Conservation (phyloP, 2,329 filamentous ascomycete genomes). For the Venturia asperata region DNA sequence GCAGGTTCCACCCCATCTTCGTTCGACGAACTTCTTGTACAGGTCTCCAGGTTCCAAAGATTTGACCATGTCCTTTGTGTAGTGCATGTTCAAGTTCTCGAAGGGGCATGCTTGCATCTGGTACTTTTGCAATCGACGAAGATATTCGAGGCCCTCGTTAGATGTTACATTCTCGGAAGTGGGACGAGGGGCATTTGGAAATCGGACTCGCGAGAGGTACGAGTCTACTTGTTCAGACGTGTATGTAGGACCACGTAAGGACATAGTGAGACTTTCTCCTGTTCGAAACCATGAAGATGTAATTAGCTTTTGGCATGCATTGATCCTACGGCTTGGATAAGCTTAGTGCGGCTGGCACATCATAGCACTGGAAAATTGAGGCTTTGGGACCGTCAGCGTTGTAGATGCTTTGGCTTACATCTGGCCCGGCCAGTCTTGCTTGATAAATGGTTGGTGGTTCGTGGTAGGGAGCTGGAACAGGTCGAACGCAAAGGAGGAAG, state of each 20-base stretch:
- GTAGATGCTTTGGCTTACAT: too few species aligned
- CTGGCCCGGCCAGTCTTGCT: too few species aligned
- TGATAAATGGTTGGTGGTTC: too few species aligned
- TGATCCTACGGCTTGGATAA: not conserved
- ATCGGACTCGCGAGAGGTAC: not conserved
- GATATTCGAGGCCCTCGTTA: not conserved
- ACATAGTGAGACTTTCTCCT: not conserved
- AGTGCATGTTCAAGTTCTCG: conserved; percentile 51
- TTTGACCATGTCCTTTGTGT: conserved; percentile 34
- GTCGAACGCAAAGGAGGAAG: too few species aligned
- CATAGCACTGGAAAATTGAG: not conserved
- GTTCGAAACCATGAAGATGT: not conserved
- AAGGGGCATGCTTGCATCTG: conserved; percentile 45
- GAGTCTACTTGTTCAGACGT: not conserved
- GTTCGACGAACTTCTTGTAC: conserved; percentile 47
- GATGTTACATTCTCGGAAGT: not conserved
- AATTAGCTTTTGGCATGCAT: not conserved
- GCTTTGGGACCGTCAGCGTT: not conserved
- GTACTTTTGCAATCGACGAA: conserved; percentile 21
- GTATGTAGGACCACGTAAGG: not conserved
- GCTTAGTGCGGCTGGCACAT: not conserved
- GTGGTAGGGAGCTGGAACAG: too few species aligned
- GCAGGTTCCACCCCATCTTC: conserved; percentile 49
- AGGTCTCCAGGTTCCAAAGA: conserved; percentile 44
- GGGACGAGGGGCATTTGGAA: not conserved